Conservation (phyloP, 495 filamentous ascomycete genomes). For the Hypoxylon crocopeplum region DNA sequence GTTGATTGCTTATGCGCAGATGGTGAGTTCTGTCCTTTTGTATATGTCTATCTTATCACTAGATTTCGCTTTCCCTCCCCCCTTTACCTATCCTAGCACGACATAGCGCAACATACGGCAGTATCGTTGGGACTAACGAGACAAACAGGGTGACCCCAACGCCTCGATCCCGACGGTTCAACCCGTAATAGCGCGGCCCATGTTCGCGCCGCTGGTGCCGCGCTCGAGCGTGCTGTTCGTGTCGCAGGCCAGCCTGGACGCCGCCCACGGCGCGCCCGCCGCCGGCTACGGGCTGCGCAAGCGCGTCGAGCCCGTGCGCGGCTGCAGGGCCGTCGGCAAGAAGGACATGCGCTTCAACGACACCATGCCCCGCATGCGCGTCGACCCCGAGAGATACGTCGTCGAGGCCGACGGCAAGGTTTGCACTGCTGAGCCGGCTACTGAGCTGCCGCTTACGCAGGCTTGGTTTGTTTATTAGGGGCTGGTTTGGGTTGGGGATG, state of each 20-base stretch:
- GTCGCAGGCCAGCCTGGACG: constrained; percentile 74
- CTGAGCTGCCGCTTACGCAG: constrained; percentile 80
- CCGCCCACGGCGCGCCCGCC: constrained; percentile 65
- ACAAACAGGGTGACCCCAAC: constrained; percentile 89
- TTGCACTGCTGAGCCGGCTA: constrained; percentile 78
- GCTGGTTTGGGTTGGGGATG: not conserved
- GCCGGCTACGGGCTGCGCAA: constrained; percentile 80
- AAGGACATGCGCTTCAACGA: constrained; percentile 95
- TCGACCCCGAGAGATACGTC: constrained; percentile 89
- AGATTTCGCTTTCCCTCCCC: not conserved
- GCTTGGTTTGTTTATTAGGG: constrained; percentile 75
- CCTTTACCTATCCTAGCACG: too few species aligned
- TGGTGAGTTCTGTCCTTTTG: constrained; percentile 63
- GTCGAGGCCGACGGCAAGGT: constrained; percentile 87
- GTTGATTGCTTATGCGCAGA: constrained; percentile 83
- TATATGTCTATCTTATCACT: not conserved
- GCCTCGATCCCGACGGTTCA: constrained; percentile 91
- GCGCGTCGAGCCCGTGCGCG: constrained; percentile 79
- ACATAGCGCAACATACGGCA: too few species aligned
- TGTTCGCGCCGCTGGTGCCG: constrained; percentile 83
- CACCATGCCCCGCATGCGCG: constrained; percentile 85
- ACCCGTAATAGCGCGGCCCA: constrained; percentile 83
- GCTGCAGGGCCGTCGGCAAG: constrained; percentile 83
- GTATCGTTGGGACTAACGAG: too few species aligned
- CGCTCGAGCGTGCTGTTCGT: constrained; percentile 82